Percentiles rank a stretch among this genome's conserved stretches.
phyloP scores from a whole-genome alignment of 75 land plant species.

The Adiantum capillusveneris region DNA sequence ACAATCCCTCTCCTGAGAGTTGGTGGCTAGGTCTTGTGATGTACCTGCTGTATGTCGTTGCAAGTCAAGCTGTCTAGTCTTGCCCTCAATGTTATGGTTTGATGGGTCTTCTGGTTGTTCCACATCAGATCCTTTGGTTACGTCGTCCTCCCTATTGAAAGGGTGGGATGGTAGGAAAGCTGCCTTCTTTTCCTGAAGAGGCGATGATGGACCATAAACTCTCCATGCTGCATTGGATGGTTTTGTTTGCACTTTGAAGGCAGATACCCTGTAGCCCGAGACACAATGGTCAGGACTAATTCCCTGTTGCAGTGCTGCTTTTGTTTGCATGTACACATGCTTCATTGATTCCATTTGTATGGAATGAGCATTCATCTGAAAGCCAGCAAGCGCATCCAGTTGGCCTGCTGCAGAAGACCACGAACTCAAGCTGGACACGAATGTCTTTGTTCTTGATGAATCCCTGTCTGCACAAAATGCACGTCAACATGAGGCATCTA shows the following conservation, averaged over 20 bases:
- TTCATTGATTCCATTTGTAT: slow-evolving; percentile 18
- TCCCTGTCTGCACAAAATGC: slow-evolving; percentile 9
- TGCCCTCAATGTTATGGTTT: too few species aligned
- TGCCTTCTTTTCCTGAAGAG: background rate
- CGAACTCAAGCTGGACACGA: slow-evolving; percentile 25
- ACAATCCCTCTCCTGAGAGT: background rate
- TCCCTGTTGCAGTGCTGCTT: slow-evolving; percentile 4
- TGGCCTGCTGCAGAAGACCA: slow-evolving; percentile 16
- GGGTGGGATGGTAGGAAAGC: background rate
- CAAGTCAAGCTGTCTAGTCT: too few species aligned
- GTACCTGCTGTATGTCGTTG: too few species aligned
- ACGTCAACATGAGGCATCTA: background rate
- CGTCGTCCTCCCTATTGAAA: too few species aligned
- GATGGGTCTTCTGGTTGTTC: too few species aligned
- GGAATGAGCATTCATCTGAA: slow-evolving; percentile 11
- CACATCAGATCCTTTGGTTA: too few species aligned
- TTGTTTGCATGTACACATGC: slow-evolving; percentile 15
- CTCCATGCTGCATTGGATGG: background rate
- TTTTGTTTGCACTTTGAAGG: slow-evolving; percentile 3
- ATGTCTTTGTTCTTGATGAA: slow-evolving; percentile 12
- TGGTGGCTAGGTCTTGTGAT: too few species aligned
- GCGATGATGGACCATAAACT: slow-evolving; percentile 1
- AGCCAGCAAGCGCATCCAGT: slow-evolving; percentile 4
- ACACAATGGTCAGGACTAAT: slow-evolving; percentile 6
- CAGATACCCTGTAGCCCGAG: background rate